Evolutionary conservation across 179 eudicot species (phyloP), one percentile per base, ranked within the genome.

Genomic region (Beta lomatogona): DNA sequence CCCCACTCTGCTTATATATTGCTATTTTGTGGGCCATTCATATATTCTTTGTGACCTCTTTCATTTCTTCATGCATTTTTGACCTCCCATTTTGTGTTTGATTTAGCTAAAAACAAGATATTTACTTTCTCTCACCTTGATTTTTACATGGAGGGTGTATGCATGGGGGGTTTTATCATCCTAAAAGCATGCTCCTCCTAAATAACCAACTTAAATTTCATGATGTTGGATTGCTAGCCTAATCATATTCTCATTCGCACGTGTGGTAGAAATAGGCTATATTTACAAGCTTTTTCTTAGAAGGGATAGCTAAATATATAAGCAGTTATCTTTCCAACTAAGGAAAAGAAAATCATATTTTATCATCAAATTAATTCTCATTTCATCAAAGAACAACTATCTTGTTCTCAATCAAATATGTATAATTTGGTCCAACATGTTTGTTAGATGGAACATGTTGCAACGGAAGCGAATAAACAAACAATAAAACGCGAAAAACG

Each of bases 11-110:
- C 45, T 68, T 22, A 28, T 41, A 45, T 45, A 25, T 44, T 65
- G 57, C 16, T 41, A 69, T n/a, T 74, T 74, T 52, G 80, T 85
- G 85, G 82, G 46, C 85, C 85, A 68, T 31, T 77, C 75, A 81
- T 81, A 75, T 74, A 58, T 74, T 78, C 68, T 66, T 45, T 75
- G 81, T 85, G 84, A 73, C 76, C 31, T 73, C n/a, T 31, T 53
- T 28, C 22, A 25, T 31, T 71, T 55, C n/a, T 58, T 73, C 80
- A 80, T 72, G 68, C 74, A 60, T 21, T 52, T 50, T 10, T 25
- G 11, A 55, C 64, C 64, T 59, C 76, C 69, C 14, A 18, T 15
- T 25, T 55, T 58, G 25, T 72, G 71, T 57, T 44, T 77, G 67
- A 77, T 66, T 79, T 74, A 66, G 75, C 41, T 22, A 71, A 73